A percentile compares a stretch with the other conserved stretches of the same genome.
Evolutionary conservation across 2,329 filamentous ascomycete genomes (phyloP).

Genomic region (Aureobasidium pullulans): DNA sequence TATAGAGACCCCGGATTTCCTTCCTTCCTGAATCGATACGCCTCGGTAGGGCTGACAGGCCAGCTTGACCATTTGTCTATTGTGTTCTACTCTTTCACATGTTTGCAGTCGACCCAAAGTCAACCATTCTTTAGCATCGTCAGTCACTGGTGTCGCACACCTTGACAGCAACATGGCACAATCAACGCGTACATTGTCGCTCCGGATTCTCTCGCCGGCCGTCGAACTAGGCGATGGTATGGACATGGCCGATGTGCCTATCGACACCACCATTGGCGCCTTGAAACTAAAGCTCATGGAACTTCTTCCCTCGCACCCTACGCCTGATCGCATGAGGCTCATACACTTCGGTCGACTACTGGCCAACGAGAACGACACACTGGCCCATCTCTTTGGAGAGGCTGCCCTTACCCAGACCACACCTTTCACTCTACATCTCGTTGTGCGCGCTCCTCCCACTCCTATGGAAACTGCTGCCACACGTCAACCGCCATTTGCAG

Average conservation of each 20-base stretch:
- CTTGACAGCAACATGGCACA: background rate
- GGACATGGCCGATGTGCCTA: conserved; percentile 17
- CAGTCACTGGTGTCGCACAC: background rate
- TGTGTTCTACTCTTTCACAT: background rate
- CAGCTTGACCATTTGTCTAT: background rate
- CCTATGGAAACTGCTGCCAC: background rate
- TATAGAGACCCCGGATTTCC: background rate
- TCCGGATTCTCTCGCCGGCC: conserved; percentile 15
- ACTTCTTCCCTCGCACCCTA: conserved; percentile 39
- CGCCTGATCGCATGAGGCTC: conserved; percentile 44
- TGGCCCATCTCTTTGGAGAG: conserved; percentile 45
- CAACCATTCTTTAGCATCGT: background rate
- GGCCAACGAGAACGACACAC: conserved; percentile 39
- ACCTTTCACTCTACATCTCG: conserved; percentile 28
- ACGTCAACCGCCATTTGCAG: background rate
- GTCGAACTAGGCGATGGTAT: conserved; percentile 8
- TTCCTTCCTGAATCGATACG: background rate
- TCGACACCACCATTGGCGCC: conserved; percentile 39
- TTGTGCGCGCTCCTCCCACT: conserved; percentile 17
- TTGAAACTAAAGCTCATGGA: conserved; percentile 48
- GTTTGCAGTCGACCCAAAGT: background rate
- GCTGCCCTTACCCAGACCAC: conserved; percentile 38
- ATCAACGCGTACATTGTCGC: conserved; percentile 3
- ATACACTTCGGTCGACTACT: conserved; percentile 52
- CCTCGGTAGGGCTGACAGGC: background rate